phyloP scores from a whole-genome alignment of 306 rosid species.

The Quercus bicolor region DNA sequence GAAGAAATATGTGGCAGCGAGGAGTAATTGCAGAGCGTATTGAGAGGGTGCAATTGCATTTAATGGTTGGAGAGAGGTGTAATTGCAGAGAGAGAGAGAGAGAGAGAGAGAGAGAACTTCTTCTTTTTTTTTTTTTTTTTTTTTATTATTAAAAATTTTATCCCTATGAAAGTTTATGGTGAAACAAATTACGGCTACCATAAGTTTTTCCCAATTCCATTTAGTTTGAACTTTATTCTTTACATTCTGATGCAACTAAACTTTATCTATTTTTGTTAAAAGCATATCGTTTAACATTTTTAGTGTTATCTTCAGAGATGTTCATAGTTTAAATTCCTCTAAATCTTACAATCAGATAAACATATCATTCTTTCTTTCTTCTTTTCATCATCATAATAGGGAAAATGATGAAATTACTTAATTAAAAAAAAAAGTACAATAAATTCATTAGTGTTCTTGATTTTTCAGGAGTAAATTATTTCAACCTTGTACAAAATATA shows the following conservation, averaged over 20 bases:
- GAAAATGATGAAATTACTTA: neutral
- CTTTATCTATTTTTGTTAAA: too few species aligned
- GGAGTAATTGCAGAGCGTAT: conserved; percentile 94
- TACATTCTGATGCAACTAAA: neutral
- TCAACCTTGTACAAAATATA: too few species aligned
- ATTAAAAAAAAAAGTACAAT: too few species aligned
- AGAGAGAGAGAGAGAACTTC: conserved; percentile 19
- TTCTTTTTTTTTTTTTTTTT: neutral
- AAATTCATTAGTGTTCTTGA: too few species aligned
- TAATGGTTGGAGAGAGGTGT: conserved; percentile 77
- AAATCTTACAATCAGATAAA: too few species aligned
- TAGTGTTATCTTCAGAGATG: too few species aligned
- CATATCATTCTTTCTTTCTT: neutral
- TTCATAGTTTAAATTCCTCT: too few species aligned
- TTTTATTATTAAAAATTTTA: conserved; percentile 2
- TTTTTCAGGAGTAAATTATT: too few species aligned
- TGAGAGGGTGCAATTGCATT: conserved; percentile 99
- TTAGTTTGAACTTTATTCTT: neutral
- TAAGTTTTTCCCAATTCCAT: neutral
- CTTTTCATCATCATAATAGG: too few species aligned
- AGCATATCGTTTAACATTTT: too few species aligned
- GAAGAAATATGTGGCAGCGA: conserved; percentile 55
- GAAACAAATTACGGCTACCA: conserved; percentile 72
- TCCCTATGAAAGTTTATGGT: conserved; percentile 25
- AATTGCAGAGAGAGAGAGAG: conserved; percentile 46